phyloP scores from a whole-genome alignment of 2,329 filamentous ascomycete species.

The Aureobasidium sp. region DNA sequence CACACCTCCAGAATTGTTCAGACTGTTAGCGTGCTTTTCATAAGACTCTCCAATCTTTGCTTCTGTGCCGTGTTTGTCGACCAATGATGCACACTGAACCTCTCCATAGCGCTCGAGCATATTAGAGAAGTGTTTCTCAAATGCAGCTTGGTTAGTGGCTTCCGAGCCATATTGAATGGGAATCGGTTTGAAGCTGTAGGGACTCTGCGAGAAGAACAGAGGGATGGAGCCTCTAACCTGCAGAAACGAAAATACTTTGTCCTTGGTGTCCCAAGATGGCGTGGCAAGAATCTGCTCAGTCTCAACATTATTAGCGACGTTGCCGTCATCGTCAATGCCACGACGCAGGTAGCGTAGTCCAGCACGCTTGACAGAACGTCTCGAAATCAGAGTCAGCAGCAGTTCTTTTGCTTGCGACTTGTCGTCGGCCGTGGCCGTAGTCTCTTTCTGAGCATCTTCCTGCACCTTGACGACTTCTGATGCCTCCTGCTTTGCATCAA shows the following conservation, averaged over 20 bases:
- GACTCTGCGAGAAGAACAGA: constrained; percentile 89
- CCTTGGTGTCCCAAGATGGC: constrained; percentile 54
- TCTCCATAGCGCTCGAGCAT: constrained; percentile 64
- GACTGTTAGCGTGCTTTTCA: constrained; percentile 56
- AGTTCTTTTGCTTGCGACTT: constrained; percentile 42
- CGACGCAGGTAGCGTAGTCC: constrained; percentile 85
- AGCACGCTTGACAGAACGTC: constrained; percentile 76
- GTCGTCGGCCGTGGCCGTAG: constrained; percentile 13
- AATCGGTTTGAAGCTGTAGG: constrained; percentile 84
- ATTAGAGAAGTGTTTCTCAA: constrained; percentile 69
- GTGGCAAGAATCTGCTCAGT: constrained; percentile 88
- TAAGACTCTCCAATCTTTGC: constrained; percentile 71
- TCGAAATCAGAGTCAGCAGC: constrained; percentile 84
- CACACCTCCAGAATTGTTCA: constrained; percentile 57
- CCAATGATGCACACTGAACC: constrained; percentile 73
- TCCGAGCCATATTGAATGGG: constrained; percentile 75
- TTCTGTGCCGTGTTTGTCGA: constrained; percentile 84
- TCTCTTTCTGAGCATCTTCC: constrained; percentile 17
- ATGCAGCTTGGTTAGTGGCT: constrained; percentile 70
- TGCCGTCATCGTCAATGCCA: constrained; percentile 83
- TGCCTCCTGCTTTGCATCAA: constrained; percentile 22
- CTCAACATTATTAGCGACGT: constrained; percentile 84
- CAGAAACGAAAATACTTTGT: constrained; percentile 71
- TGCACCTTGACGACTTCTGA: constrained; percentile 19
- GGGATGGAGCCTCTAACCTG: constrained; percentile 90